Evolutionary conservation across 176 grass and related monocot genomes (phyloP).

Genomic region (Hsuehochloa calcarea): DNA sequence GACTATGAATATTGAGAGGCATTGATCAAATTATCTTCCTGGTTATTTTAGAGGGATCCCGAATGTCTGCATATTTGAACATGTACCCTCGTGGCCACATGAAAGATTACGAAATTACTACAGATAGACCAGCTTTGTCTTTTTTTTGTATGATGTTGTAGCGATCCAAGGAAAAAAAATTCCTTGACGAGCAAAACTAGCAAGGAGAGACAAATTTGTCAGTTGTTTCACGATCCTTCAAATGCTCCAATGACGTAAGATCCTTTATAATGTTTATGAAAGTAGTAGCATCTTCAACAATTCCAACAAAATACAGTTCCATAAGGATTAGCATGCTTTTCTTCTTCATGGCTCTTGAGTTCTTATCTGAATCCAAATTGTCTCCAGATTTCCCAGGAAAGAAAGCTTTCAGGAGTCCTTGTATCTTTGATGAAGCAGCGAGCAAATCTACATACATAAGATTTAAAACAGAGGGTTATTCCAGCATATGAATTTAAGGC

Average conservation of each 20-base stretch:
- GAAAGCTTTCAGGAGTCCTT: slow-evolving; percentile 83
- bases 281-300: slow-evolving; percentile 72
- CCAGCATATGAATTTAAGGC: neutral
- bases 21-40: slow-evolving; percentile 2
- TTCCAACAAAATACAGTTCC: slow-evolving; percentile 93
- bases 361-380: slow-evolving; percentile 79
- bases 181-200: slow-evolving; percentile 79
- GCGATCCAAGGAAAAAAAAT: slow-evolving; percentile 62
- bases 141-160: slow-evolving; percentile 40
- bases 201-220: slow-evolving; percentile 88
- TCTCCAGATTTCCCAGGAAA: slow-evolving; percentile 80
- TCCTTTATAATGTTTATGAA: slow-evolving; percentile 91
- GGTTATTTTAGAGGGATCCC: neutral
- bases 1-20: neutral
- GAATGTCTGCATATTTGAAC: neutral
- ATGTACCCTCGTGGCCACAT: neutral
- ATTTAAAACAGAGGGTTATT: neutral
- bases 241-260: slow-evolving; percentile 64
- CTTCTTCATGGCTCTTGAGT: slow-evolving; percentile 78
- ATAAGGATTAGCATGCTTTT: slow-evolving; percentile 90
- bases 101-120: slow-evolving; percentile 11
- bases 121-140: neutral
- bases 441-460: slow-evolving; percentile 62
- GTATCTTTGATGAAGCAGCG: slow-evolving; percentile 93
- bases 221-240: slow-evolving; percentile 83